Percentiles rank a stretch among this genome's conserved stretches.
These are phyloP conservation scores for Purshia tridentata DNA, from an alignment of 306 rosid species.

Conservation along the genomic window DNA sequence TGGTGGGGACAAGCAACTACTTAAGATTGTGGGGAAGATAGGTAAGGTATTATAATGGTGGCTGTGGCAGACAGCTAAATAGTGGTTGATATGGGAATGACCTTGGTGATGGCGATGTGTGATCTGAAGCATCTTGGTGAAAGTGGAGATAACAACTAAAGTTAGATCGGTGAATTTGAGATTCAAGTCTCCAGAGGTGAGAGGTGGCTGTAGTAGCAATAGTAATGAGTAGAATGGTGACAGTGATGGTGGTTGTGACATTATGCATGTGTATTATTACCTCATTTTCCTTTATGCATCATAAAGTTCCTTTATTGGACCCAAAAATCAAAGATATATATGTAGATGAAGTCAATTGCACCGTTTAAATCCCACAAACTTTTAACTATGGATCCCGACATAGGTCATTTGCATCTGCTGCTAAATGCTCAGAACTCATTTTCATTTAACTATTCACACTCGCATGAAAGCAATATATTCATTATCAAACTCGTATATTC, in stretches of 20 bases:
- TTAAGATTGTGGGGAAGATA: background rate
- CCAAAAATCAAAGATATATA: background rate
- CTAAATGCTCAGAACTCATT: background rate
- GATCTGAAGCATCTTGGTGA: too few species aligned
- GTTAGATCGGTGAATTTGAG: too few species aligned
- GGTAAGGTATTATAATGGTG: background rate
- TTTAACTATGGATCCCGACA: background rate
- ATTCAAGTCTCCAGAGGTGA: too few species aligned
- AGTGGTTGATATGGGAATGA: background rate
- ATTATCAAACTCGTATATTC: background rate
- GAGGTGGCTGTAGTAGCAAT: background rate
- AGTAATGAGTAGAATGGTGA: background rate
- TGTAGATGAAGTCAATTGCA: background rate
- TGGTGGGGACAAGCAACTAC: background rate
- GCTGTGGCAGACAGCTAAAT: background rate
- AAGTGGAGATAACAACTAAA: too few species aligned
- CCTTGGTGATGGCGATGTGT: background rate
- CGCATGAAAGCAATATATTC: background rate
- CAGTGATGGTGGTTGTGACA: too few species aligned
- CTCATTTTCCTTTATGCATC: background rate
- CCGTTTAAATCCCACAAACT: background rate
- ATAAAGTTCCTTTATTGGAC: too few species aligned
- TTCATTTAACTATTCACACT: background rate
- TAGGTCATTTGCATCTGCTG: background rate
- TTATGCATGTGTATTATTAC: background rate